phyloP scores from a whole-genome alignment of 345 rosid species.

The Raphanus raphanistrum region DNA sequence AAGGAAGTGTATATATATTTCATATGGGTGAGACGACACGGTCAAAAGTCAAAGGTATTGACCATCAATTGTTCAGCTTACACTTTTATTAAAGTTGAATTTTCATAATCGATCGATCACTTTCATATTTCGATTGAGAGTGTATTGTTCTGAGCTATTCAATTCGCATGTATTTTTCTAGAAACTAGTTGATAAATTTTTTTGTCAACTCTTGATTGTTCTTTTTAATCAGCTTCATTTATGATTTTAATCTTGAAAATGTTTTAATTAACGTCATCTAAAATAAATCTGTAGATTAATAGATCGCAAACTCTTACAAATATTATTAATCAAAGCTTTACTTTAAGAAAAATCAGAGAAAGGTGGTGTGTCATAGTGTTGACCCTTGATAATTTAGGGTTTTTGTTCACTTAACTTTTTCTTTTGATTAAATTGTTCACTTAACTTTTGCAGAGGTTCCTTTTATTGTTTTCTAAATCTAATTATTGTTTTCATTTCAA shows the following conservation, averaged over 20 bases:
- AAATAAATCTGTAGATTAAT: background rate
- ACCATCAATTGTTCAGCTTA: slow-evolving; percentile 18
- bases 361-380: slow-evolving; percentile 5
- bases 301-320: background rate
- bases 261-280: background rate
- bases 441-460: background rate
- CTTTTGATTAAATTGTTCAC: background rate
- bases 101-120: background rate
- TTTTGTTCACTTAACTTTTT: background rate
- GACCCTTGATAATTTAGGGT: background rate
- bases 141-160: background rate
- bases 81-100: background rate
- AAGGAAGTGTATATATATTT: background rate
- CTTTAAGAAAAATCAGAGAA: background rate
- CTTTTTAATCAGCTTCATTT: background rate
- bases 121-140: background rate
- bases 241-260: background rate
- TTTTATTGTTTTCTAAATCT: background rate
- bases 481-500: too few species aligned
- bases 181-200: background rate
- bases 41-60: slow-evolving; percentile 40
- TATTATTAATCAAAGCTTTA: background rate
- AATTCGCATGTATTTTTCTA: background rate
- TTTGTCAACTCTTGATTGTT: background rate
- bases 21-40: slow-evolving; percentile 19